Evolutionary conservation across 2,329 filamentous ascomycete species (phyloP), one percentile per base, ranked within the genome.

Genomic region (Aureobasidium sp.): DNA sequence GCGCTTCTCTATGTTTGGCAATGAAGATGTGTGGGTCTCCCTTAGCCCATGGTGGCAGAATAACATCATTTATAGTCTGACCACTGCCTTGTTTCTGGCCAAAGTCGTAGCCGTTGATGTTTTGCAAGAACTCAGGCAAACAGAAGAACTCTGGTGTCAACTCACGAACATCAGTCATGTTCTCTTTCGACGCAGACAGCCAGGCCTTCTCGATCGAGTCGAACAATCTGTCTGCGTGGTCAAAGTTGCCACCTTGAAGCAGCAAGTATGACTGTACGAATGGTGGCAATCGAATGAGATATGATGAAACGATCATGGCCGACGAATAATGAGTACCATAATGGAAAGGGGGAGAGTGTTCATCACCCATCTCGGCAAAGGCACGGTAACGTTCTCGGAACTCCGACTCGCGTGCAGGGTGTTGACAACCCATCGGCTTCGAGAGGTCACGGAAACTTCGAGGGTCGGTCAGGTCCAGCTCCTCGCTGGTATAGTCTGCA

Each of bases 261-360:
- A 97, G 79, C 25, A 97, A 84, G 70, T 96, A 97, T 0, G 94
- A 96, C 68, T 97, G 91, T 29, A 97, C 93, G 72, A 97, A 99
- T 0, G 94, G 94, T 55, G 96, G 93, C 16, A 99, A 81, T 21
- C 94, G 88, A 69, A 99, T 97, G 44, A 99, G 82, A 69, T 97
- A 99, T 0, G 92, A 97, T 13, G 91, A 91, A 7, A 99, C 94
- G 63, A 96, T 97, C 94, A 97, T 99, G 8, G 94, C 94, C 2
- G 94, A 97, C 1, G 94, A 97, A 73, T 99, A 99, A 72, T 99
- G 95, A 0, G 95, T 99, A 21, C 94, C 94, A 67, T 97, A 99
- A 72, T 99, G 94, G 72, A 97, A 99, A 0, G 94, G 89, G 0
- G 89, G 87, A 49, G 82, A 80, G 62, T 81, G 81, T 45, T 79